Evolutionary conservation across 2,329 filamentous ascomycete genomes (phyloP).

Genomic region (Juglanconis juglandina): DNA sequence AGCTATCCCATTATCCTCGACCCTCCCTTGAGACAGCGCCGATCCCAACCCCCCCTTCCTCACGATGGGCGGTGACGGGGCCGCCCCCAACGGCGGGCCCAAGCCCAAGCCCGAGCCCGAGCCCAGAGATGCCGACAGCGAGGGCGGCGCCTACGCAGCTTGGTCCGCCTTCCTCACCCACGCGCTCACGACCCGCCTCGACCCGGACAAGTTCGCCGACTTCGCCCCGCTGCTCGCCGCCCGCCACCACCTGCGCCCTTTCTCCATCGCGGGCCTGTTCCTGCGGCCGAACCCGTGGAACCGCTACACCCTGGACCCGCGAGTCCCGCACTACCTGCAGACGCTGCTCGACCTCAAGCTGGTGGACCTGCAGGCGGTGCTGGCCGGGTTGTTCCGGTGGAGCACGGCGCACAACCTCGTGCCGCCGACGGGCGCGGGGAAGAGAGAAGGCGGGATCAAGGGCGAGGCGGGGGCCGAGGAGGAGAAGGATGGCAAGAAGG

Average conservation of each 20-base stretch:
- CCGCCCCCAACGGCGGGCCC: background rate
- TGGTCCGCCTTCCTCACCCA: slow-evolving; percentile 51
- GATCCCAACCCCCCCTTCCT: background rate
- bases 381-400: slow-evolving; percentile 54
- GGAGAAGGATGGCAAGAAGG: slow-evolving; percentile 18
- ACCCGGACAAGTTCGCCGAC: slow-evolving; percentile 49
- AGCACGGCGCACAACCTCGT: slow-evolving; percentile 45
- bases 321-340: slow-evolving; percentile 58
- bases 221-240: slow-evolving; percentile 48
- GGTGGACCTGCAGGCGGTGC: slow-evolving; percentile 52
- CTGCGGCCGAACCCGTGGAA: slow-evolving; percentile 50
- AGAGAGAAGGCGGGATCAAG: slow-evolving; percentile 3
- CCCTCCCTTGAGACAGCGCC: background rate
- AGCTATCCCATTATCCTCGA: background rate
- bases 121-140: background rate
- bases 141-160: slow-evolving; percentile 25
- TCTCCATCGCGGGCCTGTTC: slow-evolving; percentile 54
- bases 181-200: slow-evolving; percentile 50
- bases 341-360: slow-evolving; percentile 48
- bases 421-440: slow-evolving; percentile 24
- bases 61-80: slow-evolving; percentile 7
- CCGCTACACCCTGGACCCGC: slow-evolving; percentile 53
- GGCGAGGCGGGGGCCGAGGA: slow-evolving; percentile 12
- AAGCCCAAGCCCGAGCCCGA: background rate
- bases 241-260: slow-evolving; percentile 49